Conservation (phyloP, 23 red algal genomes). For the Gracilaria gracilis region DNA sequence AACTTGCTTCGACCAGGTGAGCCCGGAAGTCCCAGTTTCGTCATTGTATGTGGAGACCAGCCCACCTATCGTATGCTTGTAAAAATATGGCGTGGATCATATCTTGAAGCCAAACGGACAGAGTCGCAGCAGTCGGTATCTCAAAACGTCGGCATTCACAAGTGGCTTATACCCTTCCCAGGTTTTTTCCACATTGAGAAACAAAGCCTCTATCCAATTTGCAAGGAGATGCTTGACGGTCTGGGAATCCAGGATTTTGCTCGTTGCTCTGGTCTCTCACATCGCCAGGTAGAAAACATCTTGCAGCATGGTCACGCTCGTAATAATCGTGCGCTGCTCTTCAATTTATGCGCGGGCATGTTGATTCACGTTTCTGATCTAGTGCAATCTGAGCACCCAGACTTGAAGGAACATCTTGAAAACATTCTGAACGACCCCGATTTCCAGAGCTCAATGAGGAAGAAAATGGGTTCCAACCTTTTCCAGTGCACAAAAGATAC, state of each 20-base stretch:
- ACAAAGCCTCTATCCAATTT: slow-evolving; percentile 31
- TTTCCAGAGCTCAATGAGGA: too few species aligned
- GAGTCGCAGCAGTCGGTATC: background rate
- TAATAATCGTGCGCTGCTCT: slow-evolving; percentile 7
- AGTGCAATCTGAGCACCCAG: background rate
- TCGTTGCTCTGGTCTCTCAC: background rate
- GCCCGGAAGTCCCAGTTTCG: background rate
- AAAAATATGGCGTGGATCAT: background rate
- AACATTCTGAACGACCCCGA: background rate
- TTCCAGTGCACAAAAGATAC: background rate
- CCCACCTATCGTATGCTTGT: slow-evolving; percentile 38
- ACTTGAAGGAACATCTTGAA: background rate
- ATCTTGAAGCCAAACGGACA: background rate
- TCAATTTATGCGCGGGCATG: background rate
- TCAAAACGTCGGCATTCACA: background rate
- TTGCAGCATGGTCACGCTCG: slow-evolving; percentile 7
- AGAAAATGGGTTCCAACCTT: background rate
- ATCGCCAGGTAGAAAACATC: background rate
- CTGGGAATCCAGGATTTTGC: background rate
- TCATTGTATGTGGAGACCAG: slow-evolving; percentile 24
- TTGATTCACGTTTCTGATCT: background rate
- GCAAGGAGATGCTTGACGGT: slow-evolving; percentile 23
- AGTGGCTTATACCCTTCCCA: slow-evolving; percentile 1
- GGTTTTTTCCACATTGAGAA: slow-evolving; percentile 35
- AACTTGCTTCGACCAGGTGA: background rate